Evolutionary conservation across 148 eudicot species (phyloP).

Genomic region (Vaccinium darrowii): DNA sequence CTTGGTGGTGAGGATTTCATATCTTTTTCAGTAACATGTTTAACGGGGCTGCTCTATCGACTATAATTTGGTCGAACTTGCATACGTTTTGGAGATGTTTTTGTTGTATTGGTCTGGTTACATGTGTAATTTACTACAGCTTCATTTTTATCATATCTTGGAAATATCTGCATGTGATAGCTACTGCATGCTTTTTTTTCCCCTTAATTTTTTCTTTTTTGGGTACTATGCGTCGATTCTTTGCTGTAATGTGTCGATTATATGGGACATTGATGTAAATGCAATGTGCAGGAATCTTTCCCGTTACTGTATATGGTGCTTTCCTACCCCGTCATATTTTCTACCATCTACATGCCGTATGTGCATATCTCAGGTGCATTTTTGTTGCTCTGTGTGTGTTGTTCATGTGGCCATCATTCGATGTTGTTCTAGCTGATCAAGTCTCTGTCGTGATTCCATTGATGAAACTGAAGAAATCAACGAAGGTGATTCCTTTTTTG

Average conservation of each 20-base stretch:
- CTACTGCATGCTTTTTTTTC: not conserved
- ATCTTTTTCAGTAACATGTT: not conserved
- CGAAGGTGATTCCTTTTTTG: slow-evolving; percentile 49
- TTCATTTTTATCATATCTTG: not conserved
- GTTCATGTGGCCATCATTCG: slow-evolving; percentile 85
- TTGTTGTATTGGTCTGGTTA: not conserved
- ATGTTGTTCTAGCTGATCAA: slow-evolving; percentile 83
- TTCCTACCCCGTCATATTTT: slow-evolving; percentile 85
- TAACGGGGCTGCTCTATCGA: too few relatives aligned
- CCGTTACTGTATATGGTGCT: slow-evolving; percentile 84
- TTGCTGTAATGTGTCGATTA: not conserved
- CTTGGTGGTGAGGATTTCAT: slow-evolving; percentile 49
- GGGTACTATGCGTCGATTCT: not conserved
- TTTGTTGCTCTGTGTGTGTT: slow-evolving; percentile 79
- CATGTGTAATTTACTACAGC: not conserved
- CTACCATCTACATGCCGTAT: slow-evolving; percentile 87
- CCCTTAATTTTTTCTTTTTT: not conserved
- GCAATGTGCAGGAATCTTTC: slow-evolving; percentile 58
- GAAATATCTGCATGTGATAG: not conserved
- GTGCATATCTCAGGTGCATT: slow-evolving; percentile 88
- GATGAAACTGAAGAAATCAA: slow-evolving; percentile 58
- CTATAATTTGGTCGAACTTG: too few relatives aligned
- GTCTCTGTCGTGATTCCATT: slow-evolving; percentile 82
- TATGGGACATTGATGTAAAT: not conserved
- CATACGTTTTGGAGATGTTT: too few relatives aligned